Evolutionary conservation across 2,329 filamentous ascomycete genomes (phyloP), one percentile per base, ranked within the genome.

Genomic region (Claviceps spartinae): DNA sequence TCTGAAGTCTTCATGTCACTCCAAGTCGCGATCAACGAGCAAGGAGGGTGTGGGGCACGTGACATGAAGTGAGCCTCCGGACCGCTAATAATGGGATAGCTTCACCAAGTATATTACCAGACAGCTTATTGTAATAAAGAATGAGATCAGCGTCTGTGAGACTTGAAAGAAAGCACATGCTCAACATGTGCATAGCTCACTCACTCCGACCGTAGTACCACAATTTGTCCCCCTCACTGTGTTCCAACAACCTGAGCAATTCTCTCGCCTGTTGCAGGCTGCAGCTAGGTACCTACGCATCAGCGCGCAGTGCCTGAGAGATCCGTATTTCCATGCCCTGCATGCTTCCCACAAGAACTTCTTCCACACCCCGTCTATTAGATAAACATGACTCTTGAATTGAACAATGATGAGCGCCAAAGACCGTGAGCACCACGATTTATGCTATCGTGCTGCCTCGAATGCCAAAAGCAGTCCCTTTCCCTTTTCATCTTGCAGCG

Each of bases 191-290:
- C 3, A 34, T 11, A 34, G 30, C 30, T 11, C 30, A 18, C 16
- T n/a, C 38, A n/a, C 16, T 41, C 40, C n/a, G n/a, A 20, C 14
- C 3, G 40, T 34, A 4, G 9, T 9, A 34, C 11, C 30, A 34
- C 1, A 34, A 30, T 9, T 34, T 11, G 9, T 34, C 30, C 9
- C 30, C 11, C 30, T 1, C 8, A 34, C 18, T 22, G 16, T 20
- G 20, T 30, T 46, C 41, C 20, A 45, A 50, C 5, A 18, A 38
- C n/a, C n/a, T 51, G 57, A 57, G 43, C 49, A 4, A 18, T 7
- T 38, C 30, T 45, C 55, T 56, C 55, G 52, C 62, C 58, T 60
- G 61, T 58, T 57, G 40, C 48, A 55, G 53, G 61, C 57, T 57
- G 42, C 48, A 55, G 53, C 50, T 43, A 50, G 47, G 46, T 34